Evolutionary conservation across 1,284 basidiomycete genomes (phyloP), one percentile per base, ranked within the genome.

Genomic region (Anthracocystis panici-leucophaei): DNA sequence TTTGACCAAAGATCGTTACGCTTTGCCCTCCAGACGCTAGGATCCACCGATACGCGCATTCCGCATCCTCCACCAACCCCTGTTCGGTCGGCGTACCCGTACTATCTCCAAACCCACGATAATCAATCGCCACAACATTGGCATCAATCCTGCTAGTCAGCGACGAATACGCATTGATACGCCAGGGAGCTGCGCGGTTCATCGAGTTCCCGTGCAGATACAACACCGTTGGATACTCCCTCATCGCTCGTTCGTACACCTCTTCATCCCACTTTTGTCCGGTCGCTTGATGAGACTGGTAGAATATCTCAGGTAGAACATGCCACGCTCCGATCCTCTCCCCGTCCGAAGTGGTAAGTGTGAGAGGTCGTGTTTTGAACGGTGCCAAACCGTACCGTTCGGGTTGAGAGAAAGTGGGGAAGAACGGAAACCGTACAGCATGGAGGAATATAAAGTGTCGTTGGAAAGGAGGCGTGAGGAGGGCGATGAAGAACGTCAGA

Each of bases 91-190:
- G 95, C 2, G 25, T 85, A 1, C 94, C 93, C 0, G 89, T 89
- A 60, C 93, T 95, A 82, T 98, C 94, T 0, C 88, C 95, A 79
- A 92, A 98, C 0, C 95, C 95, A n/a, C 94, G 90, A 83, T 96
- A 96, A 85, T 97, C 95, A 48, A 93, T 90, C 0, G 90, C 91
- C 21, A 97, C 86, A 2, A 97, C 91, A 82, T 96, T 97, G 18
- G 88, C 89, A 21, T 88, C 87, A 0, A 93, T 86, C 1, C 91
- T 88, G 1, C 89, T 88, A 0, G 91, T 88, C 72, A 91, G 90
- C 0, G 88, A 86, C 11, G 88, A 85, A 82, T 92, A 92, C 45
- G 90, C 88, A 5, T 87, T 88, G 11, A 93, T 86, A 10, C 93
- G 91, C 55, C 88, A 89, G 0, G 86, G 79, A 7, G 90, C 88